Percentiles rank a stretch among this genome's conserved stretches.
phyloP scores from a whole-genome alignment of 352 stramenopile genomes.

The Blastocystis hominis region DNA sequence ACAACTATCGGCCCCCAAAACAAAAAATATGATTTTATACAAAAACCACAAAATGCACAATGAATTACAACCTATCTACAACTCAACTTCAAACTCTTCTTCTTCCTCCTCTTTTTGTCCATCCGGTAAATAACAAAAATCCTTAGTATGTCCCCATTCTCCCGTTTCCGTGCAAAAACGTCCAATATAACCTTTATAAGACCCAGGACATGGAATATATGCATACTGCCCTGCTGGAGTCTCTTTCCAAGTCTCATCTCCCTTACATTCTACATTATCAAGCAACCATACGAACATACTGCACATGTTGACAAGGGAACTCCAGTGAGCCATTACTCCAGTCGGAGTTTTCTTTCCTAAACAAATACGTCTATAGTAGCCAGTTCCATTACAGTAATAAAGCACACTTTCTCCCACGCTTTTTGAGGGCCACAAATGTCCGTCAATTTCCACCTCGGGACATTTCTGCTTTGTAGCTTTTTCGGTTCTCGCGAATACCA shows the following conservation, averaged over 20 bases:
- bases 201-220: constrained; percentile 2
- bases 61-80: too few species aligned
- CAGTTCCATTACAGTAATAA: constrained; percentile 24
- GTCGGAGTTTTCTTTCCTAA: background rate
- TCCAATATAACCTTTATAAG: constrained; percentile 14
- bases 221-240: constrained; percentile 27
- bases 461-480: background rate
- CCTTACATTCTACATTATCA: constrained; percentile 13
- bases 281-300: background rate
- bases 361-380: constrained; percentile 23
- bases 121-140: constrained; percentile 3
- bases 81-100: background rate
- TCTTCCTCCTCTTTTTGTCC: background rate
- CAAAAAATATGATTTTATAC: too few species aligned
- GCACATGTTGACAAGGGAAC: constrained; percentile 15
- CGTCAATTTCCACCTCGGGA: background rate
- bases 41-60: too few species aligned
- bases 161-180: background rate
- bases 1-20: too few species aligned
- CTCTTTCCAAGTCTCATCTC: constrained; percentile 1
- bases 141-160: constrained; percentile 3
- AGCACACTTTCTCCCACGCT: background rate
- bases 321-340: background rate
- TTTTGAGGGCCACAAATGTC: background rate
- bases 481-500: too few species aligned